Conservation (phyloP, 768 basidiomycete species). For the Leccinum boreale region DNA sequence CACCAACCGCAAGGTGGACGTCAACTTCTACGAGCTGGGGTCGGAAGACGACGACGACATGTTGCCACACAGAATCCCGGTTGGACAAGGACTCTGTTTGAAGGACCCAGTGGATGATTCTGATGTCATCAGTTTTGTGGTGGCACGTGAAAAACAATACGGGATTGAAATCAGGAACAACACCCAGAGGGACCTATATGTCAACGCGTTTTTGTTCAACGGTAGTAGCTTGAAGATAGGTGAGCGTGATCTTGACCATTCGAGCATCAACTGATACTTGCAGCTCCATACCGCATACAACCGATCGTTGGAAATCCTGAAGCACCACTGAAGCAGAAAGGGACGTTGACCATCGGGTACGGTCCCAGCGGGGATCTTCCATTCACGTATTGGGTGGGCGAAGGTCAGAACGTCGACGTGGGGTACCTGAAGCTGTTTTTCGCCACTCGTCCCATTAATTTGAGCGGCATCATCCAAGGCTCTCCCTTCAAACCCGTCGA, state of each 20-base stretch:
- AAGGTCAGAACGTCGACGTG: not conserved
- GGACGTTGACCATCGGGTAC: conserved; percentile 37
- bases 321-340: conserved; percentile 4
- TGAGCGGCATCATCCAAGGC: not conserved
- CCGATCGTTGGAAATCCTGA: not conserved
- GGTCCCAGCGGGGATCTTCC: conserved; percentile 12
- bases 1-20: not conserved
- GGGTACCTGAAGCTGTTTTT: not conserved
- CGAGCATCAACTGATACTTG: not conserved
- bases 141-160: conserved; percentile 26
- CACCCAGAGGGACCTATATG: conserved; percentile 32
- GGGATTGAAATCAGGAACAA: conserved; percentile 38
- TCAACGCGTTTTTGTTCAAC: conserved; percentile 44
- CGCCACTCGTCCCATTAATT: not conserved
- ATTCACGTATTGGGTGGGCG: not conserved
- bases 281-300: conserved; percentile 12
- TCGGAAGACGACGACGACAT: not conserved
- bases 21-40: conserved; percentile 13
- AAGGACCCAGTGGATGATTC: not conserved
- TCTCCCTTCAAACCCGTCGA: not conserved
- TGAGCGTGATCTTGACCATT: conserved; percentile 7
- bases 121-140: conserved; percentile 14
- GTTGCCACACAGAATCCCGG: not conserved
- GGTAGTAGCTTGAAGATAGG: conserved; percentile 35
- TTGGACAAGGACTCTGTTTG: conserved; percentile 1